Percentiles rank a stretch among this genome's conserved stretches.
Conservation (phyloP, 192 early-diverging fungal species). For the Gonapodya prolifera region DNA sequence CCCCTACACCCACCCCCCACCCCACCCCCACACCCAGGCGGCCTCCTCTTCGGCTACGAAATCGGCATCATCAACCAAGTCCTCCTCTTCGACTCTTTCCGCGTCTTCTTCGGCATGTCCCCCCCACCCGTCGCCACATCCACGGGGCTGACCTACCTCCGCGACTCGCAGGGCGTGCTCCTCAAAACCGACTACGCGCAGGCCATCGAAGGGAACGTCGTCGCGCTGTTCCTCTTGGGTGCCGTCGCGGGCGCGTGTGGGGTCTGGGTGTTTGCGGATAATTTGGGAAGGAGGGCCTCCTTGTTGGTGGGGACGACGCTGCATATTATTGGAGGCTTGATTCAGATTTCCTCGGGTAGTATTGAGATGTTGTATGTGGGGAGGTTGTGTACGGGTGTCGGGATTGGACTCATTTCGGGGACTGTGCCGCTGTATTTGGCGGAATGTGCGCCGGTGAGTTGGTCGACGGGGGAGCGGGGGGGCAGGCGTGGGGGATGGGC, state of each 20-base stretch:
- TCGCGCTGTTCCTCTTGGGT: constrained; percentile 9
- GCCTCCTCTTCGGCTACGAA: constrained; percentile 13
- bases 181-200: background rate
- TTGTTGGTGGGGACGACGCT: background rate
- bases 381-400: background rate
- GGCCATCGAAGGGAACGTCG: background rate
- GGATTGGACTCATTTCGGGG: background rate
- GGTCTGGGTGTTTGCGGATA: background rate
- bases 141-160: background rate
- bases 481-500: too few relatives aligned
- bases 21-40: background rate
- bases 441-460: constrained; percentile 2
- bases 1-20: background rate
- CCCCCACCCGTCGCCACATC: background rate
- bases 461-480: too few relatives aligned
- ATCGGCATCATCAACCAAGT: constrained; percentile 11
- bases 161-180: background rate
- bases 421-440: constrained; percentile 2
- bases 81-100: background rate
- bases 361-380: background rate
- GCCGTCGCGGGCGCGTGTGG: constrained; percentile 3
- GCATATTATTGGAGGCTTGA: background rate
- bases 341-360: background rate
- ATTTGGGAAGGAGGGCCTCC: background rate
- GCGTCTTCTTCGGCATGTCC: background rate